Percentiles rank a stretch among this genome's conserved stretches.
Conservation (phyloP, 345 rosid genomes). For the Salix caprea region DNA sequence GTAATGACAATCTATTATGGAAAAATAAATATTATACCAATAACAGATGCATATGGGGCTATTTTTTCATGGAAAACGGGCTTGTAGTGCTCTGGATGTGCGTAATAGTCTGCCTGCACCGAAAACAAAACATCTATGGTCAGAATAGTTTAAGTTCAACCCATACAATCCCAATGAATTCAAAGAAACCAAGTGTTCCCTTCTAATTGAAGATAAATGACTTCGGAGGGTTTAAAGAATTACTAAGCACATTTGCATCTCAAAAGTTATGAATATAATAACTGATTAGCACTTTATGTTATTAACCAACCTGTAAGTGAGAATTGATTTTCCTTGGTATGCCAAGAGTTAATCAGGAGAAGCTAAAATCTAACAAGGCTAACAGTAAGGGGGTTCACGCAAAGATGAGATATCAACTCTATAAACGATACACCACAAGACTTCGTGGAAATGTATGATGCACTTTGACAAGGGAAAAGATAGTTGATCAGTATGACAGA, state of each 20-base stretch:
- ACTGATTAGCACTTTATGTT: neutral
- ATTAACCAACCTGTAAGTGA: neutral
- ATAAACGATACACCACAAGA: neutral
- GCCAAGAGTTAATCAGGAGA: neutral
- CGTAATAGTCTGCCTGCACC: conserved; percentile 82
- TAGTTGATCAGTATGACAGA: neutral
- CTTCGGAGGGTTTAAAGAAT: neutral
- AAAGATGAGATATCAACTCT: neutral
- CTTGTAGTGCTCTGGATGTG: conserved; percentile 83
- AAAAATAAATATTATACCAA: conserved; percentile 50
- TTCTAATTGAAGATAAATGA: neutral
- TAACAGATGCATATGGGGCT: conserved; percentile 73
- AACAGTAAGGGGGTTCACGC: neutral
- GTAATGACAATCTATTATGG: conserved; percentile 6
- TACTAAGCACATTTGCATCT: neutral
- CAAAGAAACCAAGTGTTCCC: neutral
- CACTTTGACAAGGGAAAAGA: neutral
- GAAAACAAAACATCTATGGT: neutral
- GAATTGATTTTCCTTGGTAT: neutral
- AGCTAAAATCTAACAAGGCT: neutral
- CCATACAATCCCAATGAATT: neutral
- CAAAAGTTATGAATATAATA: neutral
- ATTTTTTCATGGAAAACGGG: conserved; percentile 71
- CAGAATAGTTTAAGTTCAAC: neutral
- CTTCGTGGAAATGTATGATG: neutral